These are phyloP conservation scores for Lepiota brunneoincarnata DNA, from an alignment of 768 basidiomycete genomes.

Conservation along the genomic window DNA sequence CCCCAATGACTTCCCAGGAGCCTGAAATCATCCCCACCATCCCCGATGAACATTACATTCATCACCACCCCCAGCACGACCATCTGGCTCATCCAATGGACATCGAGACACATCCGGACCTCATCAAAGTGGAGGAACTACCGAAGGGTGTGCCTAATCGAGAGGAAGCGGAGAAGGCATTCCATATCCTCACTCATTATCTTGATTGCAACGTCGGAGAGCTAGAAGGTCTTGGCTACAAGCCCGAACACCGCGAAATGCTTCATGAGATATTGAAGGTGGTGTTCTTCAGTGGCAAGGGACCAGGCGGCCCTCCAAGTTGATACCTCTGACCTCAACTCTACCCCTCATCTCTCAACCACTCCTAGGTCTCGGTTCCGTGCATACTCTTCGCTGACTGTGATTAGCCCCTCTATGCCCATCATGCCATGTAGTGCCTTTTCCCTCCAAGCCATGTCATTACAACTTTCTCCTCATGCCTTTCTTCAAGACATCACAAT, in stretches of 20 bases:
- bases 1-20: constrained; percentile 12
- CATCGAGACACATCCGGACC: constrained; percentile 3
- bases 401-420: too few relatives aligned
- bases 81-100: constrained; percentile 1
- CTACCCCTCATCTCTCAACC: too few relatives aligned
- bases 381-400: too few relatives aligned
- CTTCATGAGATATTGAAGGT: constrained; percentile 10
- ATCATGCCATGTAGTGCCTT: too few relatives aligned
- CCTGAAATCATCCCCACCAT: constrained; percentile 7
- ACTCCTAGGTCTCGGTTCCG: too few relatives aligned
- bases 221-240: constrained; percentile 8
- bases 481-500: neutral
- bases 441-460: neutral
- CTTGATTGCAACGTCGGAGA: constrained; percentile 8
- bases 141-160: constrained; percentile 8
- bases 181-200: constrained; percentile 9
- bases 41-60: constrained; percentile 6
- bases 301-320: too few relatives aligned
- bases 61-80: constrained; percentile 8
- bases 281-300: constrained; percentile 1
- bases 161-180: constrained; percentile 11
- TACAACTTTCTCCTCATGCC: neutral
- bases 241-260: constrained; percentile 5
- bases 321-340: too few relatives aligned
- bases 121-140: constrained; percentile 3